Conservation (phyloP, 441 rosid genomes). For the Mallotus repandus region DNA sequence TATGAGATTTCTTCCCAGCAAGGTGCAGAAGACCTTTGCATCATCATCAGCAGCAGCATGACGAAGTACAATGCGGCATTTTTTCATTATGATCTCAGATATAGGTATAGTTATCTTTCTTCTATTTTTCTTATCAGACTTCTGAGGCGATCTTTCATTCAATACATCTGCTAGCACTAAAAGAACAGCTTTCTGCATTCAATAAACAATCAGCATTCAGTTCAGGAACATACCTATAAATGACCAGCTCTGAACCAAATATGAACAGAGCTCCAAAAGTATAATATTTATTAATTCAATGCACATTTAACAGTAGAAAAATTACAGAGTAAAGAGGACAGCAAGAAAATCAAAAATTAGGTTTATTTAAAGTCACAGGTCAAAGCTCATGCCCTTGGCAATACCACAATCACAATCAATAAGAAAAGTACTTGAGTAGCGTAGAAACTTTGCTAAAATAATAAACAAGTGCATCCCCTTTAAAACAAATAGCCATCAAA, state of each 20-base stretch:
- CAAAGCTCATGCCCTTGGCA: neutral
- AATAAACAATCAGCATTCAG: slow-evolving; percentile 35
- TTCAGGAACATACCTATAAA: slow-evolving; percentile 32
- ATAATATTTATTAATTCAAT: neutral
- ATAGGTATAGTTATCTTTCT: slow-evolving; percentile 52
- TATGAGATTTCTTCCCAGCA: slow-evolving; percentile 79
- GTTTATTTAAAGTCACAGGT: neutral
- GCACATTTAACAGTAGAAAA: neutral
- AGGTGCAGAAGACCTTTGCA: slow-evolving; percentile 81
- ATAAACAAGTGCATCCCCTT: neutral
- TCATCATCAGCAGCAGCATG: slow-evolving; percentile 85
- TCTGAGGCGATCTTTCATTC: slow-evolving; percentile 49
- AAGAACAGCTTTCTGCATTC: slow-evolving; percentile 97
- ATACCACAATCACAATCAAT: neutral
- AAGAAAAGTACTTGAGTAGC: neutral
- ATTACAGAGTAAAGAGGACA: neutral
- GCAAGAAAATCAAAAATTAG: neutral
- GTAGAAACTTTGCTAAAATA: neutral
- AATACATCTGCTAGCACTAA: slow-evolving; percentile 75
- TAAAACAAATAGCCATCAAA: neutral
- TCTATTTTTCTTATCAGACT: slow-evolving; percentile 54
- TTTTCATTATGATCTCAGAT: slow-evolving; percentile 85
- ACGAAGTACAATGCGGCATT: slow-evolving; percentile 84
- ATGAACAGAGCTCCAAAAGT: slow-evolving; percentile 1
- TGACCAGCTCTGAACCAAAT: slow-evolving; percentile 13